Evolutionary conservation across 768 basidiomycete species (phyloP), one percentile per base, ranked within the genome.

Genomic region (Trametes punicea): DNA sequence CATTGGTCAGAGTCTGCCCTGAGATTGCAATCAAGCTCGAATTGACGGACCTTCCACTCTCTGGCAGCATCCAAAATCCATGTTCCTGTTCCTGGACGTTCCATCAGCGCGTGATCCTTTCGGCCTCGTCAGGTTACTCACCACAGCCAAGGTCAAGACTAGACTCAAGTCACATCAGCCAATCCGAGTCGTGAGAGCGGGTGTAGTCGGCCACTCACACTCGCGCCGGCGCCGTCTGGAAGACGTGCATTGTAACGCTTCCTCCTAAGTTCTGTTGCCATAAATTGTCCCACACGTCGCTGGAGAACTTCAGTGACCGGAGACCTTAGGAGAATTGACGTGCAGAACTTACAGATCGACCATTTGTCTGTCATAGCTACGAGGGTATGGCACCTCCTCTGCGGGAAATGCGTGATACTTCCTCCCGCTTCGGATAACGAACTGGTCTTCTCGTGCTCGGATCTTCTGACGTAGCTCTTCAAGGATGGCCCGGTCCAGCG

Each of bases 131-230:
- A 44, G n/a, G 40, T 23, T 8, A 73, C 80, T 65, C 60, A 85
- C 85, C 88, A 64, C 87, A 89, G 9, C 87, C 88, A 41, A 90
- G 71, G 62, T 90, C 88, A 26, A 90, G 73, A 30, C 85, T 83
- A 62, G 27, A 60, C 63, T 46, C 31, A 49, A 34, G 10, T 36
- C 47, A 40, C 49, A 57, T 51, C 23, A 51, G 57, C 6, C 13
- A 7, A 15, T 23, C 27, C 11, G 21, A 47, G 11, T 21, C 56
- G 51, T 47, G 58, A 27, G 49, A 36, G 44, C 27, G 23, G 29
- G 4, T 18, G 9, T 7, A 25, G 41, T 58, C 36, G 47, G 16
- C 33, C 3, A 75, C 79, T 64, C 71, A 87, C 84, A 86, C 85
- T 77, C 77, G 80, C 2, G 72, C 71, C 3, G 87, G 86, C 6